A percentile compares a stretch with the other conserved stretches of the same genome.
These are phyloP conservation scores for Candida suzukii DNA, from an alignment of 805 yeast genomes.

Conservation along the genomic window DNA sequence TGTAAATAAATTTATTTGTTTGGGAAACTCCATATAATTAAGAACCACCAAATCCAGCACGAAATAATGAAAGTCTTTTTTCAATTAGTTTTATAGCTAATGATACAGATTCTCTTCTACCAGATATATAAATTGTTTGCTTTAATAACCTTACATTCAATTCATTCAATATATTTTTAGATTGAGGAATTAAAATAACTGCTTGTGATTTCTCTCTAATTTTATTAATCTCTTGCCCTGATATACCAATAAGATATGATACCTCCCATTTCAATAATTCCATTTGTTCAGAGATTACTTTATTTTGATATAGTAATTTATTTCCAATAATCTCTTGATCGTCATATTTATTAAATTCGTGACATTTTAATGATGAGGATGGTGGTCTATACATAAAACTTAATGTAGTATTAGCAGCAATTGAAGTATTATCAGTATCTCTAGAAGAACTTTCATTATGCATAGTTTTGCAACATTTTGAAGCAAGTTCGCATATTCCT, in stretches of 20 bases:
- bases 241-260: conserved; percentile 34
- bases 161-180: not conserved
- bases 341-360: not conserved
- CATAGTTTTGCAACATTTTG: no score
- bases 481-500: no score
- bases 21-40: no score
- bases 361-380: not conserved
- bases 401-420: no score
- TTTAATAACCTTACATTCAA: not conserved
- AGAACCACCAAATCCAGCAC: no score
- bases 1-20: no score
- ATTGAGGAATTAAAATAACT: conserved; percentile 24
- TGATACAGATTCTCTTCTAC: not conserved
- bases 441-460: no score
- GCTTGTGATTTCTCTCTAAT: conserved; percentile 30
- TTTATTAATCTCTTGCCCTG: conserved; percentile 31
- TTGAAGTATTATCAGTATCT: no score
- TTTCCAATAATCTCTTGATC: not conserved
- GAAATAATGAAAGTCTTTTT: not conserved
- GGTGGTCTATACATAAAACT: not conserved
- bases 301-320: not conserved
- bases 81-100: not conserved
- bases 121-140: not conserved
- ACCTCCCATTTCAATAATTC: conserved; percentile 21
- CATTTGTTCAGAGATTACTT: not conserved